Evolutionary conservation across 352 stramenopile species (phyloP).

Genomic region (Plasmopara halstedii): DNA sequence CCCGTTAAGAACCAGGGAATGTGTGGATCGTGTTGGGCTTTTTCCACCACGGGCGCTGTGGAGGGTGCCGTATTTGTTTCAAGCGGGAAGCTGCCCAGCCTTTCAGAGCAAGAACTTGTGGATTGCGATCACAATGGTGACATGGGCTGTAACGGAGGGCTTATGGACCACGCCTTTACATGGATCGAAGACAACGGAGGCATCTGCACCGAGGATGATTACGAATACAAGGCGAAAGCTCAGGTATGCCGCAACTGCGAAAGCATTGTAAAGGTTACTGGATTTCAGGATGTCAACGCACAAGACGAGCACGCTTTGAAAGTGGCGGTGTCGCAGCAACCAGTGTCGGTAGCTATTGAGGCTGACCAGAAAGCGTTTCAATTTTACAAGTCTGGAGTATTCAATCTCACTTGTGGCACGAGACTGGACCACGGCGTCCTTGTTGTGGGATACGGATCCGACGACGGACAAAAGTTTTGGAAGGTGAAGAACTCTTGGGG

Average conservation of each 20-base stretch:
- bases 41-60: constrained; percentile 95
- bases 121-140: constrained; percentile 94
- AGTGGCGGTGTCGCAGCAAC: constrained; percentile 71
- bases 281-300: constrained; percentile 64
- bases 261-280: constrained; percentile 76
- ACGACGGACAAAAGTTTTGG: constrained; percentile 89
- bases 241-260: constrained; percentile 77
- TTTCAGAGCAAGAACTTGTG: constrained; percentile 98
- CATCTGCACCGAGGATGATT: constrained; percentile 93
- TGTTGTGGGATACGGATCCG: constrained; percentile 87
- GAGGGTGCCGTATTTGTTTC: constrained; percentile 95
- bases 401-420: constrained; percentile 40
- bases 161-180: constrained; percentile 97
- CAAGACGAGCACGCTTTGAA: constrained; percentile 80
- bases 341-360: constrained; percentile 85
- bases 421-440: constrained; percentile 93
- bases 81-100: constrained; percentile 80
- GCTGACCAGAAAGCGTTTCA: constrained; percentile 75
- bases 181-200: constrained; percentile 89
- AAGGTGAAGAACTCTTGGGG: constrained; percentile 94
- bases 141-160: constrained; percentile 94
- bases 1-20: constrained; percentile 91
- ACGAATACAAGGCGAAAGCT: constrained; percentile 89
- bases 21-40: constrained; percentile 96
- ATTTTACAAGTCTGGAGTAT: constrained; percentile 71